A percentile compares a stretch with the other conserved stretches of the same genome.
Evolutionary conservation across 805 yeast species (phyloP).

Genomic region (Nakazawaea wyomingensis): DNA sequence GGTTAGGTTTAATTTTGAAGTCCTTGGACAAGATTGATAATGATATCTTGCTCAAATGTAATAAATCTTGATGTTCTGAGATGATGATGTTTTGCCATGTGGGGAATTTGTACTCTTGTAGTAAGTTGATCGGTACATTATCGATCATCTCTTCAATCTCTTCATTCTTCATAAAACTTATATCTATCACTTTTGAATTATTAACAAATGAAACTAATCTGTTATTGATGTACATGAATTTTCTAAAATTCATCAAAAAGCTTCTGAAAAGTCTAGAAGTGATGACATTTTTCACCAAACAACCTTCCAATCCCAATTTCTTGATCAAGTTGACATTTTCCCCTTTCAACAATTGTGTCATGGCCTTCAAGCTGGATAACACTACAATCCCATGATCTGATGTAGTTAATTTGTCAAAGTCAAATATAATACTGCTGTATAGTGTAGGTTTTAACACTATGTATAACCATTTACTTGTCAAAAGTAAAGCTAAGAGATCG

Average conservation of each 20-base stretch:
- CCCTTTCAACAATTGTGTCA: conserved; percentile 1
- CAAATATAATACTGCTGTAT: conserved; percentile 5
- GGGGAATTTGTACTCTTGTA: conserved; percentile 7
- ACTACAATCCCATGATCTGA: background rate
- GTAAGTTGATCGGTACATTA: conserved; percentile 2
- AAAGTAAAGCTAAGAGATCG: conserved; percentile 1
- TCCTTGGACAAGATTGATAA: background rate
- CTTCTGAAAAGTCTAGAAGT: background rate
- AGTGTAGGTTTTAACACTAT: background rate
- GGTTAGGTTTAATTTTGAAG: background rate
- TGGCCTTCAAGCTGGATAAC: background rate
- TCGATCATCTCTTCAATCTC: conserved; percentile 3
- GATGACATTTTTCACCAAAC: conserved; percentile 4
- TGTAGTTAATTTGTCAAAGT: conserved; percentile 5
- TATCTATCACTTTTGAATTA: conserved; percentile 2
- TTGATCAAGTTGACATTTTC: background rate
- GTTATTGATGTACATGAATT: conserved; percentile 1
- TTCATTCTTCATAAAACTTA: background rate
- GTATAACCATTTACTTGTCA: background rate
- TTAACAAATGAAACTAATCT: conserved; percentile 6
- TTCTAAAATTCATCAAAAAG: background rate
- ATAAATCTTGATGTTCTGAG: background rate
- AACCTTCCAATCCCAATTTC: conserved; percentile 4
- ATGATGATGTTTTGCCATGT: background rate
- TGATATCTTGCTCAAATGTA: conserved; percentile 5